Base-by-base conservation (phyloP, 441 rosid species). In the Arabidopsis lyrata region DNA sequence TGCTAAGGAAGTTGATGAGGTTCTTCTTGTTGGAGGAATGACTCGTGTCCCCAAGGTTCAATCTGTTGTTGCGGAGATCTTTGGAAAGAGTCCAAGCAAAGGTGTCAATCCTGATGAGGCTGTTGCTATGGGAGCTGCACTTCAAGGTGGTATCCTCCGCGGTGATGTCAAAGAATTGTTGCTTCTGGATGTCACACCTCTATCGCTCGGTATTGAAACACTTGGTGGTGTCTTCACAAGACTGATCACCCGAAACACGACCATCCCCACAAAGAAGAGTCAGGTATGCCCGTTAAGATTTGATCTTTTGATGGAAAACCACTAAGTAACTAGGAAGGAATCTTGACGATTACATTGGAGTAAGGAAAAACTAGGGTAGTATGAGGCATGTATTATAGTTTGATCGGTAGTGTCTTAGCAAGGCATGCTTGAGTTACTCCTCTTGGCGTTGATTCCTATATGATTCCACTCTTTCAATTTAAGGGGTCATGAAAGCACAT, bases 51-150 rank as follows among this genome's bases (percentile, higher is more conserved):
- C 99, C 12, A 95, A 89, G 82, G 93, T 95, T 10, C 99, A 95
- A 72, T 87, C 86, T 63, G 74, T 92, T 10, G 99, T 95, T 4
- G 9, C 90, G 0, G 93, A 84, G 59, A 92, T 95, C 62, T 95
- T 92, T 72, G 98, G 96, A 0, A 95, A 89, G 88, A 81, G 81
- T 55, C 97, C 98, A 2, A 89, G 99, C 73, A 95, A 92, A 80
- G 98, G 99, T 75, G 98, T 95, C 2, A 95, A 95, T 66, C 98
- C 98, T 34, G 99, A 95, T 57, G 99, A 95, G 81, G 97, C 99
- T 55, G 99, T 95, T 72, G 97, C 99, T 1, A 79, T 92, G 83
- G 99, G 99, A 73, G 99, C 98, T 77, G 99, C 99, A 7, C 83
- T 95, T 59, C 99, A 95, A 81, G 99, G 97, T 62, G 99, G 99